phyloP scores from a whole-genome alignment of 139 green algal genomes.

The Ostreobium quekettii region DNA sequence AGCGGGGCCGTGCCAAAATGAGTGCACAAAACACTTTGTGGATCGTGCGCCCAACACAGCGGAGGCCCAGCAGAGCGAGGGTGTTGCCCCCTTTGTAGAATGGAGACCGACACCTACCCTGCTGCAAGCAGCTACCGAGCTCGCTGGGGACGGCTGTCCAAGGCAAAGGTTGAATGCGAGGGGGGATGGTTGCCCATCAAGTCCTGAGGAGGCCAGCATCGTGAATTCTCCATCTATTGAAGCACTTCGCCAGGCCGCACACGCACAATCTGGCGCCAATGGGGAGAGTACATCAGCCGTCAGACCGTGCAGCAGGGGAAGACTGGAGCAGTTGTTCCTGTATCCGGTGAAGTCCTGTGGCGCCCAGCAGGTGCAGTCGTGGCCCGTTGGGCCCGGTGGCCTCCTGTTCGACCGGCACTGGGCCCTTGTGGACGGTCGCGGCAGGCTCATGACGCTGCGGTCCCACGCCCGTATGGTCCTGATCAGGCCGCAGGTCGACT shows the following conservation, averaged over 20 bases:
- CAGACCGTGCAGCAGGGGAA: not conserved
- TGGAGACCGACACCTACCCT: not conserved
- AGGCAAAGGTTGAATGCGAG: too few species aligned
- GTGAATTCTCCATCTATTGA: not conserved
- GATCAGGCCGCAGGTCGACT: conserved; percentile 46
- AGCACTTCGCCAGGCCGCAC: not conserved
- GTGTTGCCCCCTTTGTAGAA: not conserved
- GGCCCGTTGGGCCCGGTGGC: conserved; percentile 54
- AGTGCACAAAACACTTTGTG: not conserved
- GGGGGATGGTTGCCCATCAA: not conserved
- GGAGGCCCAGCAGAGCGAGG: not conserved
- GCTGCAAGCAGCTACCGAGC: too few species aligned
- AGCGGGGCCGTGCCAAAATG: too few species aligned
- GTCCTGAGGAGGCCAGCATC: not conserved
- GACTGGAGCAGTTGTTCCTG: conserved; percentile 49
- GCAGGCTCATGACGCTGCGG: conserved; percentile 51
- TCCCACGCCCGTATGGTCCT: conserved; percentile 36
- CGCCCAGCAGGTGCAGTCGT: conserved; percentile 29
- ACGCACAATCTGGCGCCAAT: too few species aligned
- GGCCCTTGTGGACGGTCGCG: conserved; percentile 55
- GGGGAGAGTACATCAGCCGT: too few species aligned
- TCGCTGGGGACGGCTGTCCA: too few species aligned
- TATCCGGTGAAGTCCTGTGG: conserved; percentile 89
- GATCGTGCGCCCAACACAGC: not conserved
- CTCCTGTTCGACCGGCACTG: conserved; percentile 79